These are phyloP conservation scores for Penicillium coprophilum DNA, from an alignment of 495 filamentous ascomycete species.

Conservation along the genomic window DNA sequence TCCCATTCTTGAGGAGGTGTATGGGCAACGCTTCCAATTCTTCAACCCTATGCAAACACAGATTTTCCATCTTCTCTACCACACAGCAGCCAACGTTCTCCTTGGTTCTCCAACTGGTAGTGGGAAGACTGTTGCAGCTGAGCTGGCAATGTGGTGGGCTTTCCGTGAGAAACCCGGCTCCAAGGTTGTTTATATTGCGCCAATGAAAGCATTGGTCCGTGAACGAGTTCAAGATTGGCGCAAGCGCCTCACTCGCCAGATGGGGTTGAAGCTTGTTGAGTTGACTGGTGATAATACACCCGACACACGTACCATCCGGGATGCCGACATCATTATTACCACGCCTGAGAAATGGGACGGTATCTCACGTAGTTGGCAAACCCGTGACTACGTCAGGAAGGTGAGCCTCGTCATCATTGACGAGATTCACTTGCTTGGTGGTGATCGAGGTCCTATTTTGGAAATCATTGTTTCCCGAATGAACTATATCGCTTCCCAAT, in stretches of 20 bases:
- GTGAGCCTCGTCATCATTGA: constrained; percentile 98
- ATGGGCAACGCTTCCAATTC: constrained; percentile 82
- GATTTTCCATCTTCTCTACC: constrained; percentile 92
- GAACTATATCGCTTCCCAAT: constrained; percentile 97
- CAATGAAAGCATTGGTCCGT: constrained; percentile 97
- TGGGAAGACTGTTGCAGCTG: constrained; percentile 94
- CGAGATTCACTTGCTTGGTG: constrained; percentile 94
- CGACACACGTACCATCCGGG: constrained; percentile 88
- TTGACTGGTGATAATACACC: constrained; percentile 98
- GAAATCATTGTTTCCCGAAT: constrained; percentile 99
- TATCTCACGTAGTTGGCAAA: constrained; percentile 98
- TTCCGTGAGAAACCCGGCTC: constrained; percentile 94
- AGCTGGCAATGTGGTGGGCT: constrained; percentile 99
- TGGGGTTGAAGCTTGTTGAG: constrained; percentile 91
- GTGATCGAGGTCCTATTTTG: constrained; percentile 93
- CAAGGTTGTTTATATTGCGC: constrained; percentile 98
- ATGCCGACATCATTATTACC: constrained; percentile 97
- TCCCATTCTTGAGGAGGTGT: constrained; percentile 80
- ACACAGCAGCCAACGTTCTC: constrained; percentile 86
- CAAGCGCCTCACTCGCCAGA: constrained; percentile 72
- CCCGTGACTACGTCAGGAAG: constrained; percentile 89
- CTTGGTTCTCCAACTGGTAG: constrained; percentile 96
- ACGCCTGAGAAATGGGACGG: constrained; percentile 99
- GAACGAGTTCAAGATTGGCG: constrained; percentile 97
- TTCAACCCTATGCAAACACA: constrained; percentile 99